Conservation (phyloP, 768 basidiomycete species). For the Wakefieldia striispora region DNA sequence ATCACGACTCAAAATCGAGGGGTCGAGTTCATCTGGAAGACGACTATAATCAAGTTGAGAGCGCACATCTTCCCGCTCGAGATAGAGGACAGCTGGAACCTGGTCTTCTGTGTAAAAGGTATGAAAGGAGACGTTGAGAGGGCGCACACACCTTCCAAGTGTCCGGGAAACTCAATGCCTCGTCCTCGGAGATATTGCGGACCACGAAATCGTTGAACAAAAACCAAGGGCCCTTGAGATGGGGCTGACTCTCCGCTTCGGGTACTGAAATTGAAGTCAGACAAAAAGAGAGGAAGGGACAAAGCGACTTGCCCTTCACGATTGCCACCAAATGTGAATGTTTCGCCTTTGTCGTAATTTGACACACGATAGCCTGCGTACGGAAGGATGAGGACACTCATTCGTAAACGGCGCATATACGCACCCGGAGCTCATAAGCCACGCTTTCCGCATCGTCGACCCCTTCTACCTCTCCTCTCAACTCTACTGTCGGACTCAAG, state of each 20-base stretch:
- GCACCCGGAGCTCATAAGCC: constrained; percentile 71
- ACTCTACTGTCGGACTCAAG: constrained; percentile 52
- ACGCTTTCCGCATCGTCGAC: constrained; percentile 53
- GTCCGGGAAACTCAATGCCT: constrained; percentile 85
- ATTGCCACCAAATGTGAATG: constrained; percentile 86
- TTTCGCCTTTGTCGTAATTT: constrained; percentile 69
- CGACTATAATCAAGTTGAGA: constrained; percentile 58
- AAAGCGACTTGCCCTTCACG: constrained; percentile 58
- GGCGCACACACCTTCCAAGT: constrained; percentile 79
- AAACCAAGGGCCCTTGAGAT: constrained; percentile 68
- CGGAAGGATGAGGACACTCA: background rate
- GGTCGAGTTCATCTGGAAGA: constrained; percentile 67
- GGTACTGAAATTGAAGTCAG: constrained; percentile 51
- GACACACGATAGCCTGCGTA: constrained; percentile 72
- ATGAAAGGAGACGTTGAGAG: background rate
- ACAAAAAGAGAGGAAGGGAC: background rate
- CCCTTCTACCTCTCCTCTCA: constrained; percentile 60
- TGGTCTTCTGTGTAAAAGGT: constrained; percentile 29
- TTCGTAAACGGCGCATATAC: constrained; percentile 22
- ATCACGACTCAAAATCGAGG: constrained; percentile 76
- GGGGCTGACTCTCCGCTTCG: constrained; percentile 49
- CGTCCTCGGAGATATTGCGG: constrained; percentile 75
- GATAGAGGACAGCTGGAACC: constrained; percentile 89
- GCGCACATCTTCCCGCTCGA: constrained; percentile 69
- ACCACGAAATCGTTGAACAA: constrained; percentile 98